Evolutionary conservation across 2,329 filamentous ascomycete species (phyloP).

Genomic region (Madurella fahalii): DNA sequence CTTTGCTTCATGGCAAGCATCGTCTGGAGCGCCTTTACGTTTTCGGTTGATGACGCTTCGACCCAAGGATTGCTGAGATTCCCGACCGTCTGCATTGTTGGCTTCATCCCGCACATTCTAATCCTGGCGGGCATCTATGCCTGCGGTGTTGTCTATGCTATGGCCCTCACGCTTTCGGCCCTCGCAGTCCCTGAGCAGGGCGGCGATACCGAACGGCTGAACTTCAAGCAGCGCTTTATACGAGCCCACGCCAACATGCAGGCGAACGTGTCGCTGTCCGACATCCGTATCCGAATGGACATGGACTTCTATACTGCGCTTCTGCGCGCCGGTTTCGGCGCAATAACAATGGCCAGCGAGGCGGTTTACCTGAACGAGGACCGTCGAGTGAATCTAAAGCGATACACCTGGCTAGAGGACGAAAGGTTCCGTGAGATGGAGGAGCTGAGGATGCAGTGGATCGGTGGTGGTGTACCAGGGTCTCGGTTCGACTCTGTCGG

Average conservation of each 20-base stretch:
- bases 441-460: conserved; percentile 48
- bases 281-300: conserved; percentile 73
- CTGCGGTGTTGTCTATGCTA: conserved; percentile 71
- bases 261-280: conserved; percentile 79
- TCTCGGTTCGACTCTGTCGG: conserved; percentile 50
- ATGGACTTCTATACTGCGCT: conserved; percentile 96
- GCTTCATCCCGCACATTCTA: conserved; percentile 90
- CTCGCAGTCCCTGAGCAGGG: conserved; percentile 55
- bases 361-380: conserved; percentile 95
- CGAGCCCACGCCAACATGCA: conserved; percentile 86
- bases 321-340: conserved; percentile 78
- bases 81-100: conserved; percentile 90
- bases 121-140: conserved; percentile 73
- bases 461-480: conserved; percentile 43
- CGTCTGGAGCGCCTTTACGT: conserved; percentile 66
- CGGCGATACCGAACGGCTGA: conserved; percentile 32
- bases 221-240: conserved; percentile 57
- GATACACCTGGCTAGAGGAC: conserved; percentile 88
- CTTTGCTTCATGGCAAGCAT: conserved; percentile 85
- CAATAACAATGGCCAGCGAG: conserved; percentile 89
- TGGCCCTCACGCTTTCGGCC: conserved; percentile 74
- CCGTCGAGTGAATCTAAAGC: conserved; percentile 64
- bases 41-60: conserved; percentile 56
- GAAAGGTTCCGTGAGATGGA: conserved; percentile 77
- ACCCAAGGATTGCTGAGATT: conserved; percentile 73